phyloP scores from a whole-genome alignment of 2,329 filamentous ascomycete species.

The Fusarium chuoi region DNA sequence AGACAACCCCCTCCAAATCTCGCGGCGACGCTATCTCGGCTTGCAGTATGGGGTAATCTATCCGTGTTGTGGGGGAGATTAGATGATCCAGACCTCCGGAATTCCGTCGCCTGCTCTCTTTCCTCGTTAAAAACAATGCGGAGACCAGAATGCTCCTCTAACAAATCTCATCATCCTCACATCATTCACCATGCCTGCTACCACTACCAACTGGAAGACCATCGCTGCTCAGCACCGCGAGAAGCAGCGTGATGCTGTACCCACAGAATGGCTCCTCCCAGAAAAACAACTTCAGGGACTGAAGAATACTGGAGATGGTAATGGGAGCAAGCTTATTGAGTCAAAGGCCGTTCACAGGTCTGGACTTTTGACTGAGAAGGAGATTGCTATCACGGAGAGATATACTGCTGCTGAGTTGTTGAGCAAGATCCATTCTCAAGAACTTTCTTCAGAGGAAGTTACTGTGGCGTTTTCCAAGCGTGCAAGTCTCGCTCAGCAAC shows the following conservation, averaged over 20 bases:
- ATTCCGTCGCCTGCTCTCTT: not conserved
- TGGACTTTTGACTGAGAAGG: constrained; percentile 18
- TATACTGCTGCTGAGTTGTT: constrained; percentile 30
- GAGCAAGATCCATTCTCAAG: constrained; percentile 7
- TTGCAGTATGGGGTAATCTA: not conserved
- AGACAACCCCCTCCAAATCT: not conserved
- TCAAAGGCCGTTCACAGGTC: constrained; percentile 19
- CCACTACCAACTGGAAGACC: constrained; percentile 25
- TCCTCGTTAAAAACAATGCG: not conserved
- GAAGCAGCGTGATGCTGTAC: constrained; percentile 28
- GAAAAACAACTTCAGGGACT: constrained; percentile 12
- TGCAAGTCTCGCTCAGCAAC: constrained; percentile 37
- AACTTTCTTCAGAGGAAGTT: constrained; percentile 35
- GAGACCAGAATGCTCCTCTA: not conserved
- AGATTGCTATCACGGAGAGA: constrained; percentile 26
- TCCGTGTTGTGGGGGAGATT: constrained; percentile 2
- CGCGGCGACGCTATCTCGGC: not conserved
- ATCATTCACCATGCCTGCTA: constrained; percentile 25
- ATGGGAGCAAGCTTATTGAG: constrained; percentile 25
- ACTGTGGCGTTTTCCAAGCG: constrained; percentile 36
- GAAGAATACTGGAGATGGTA: not conserved
- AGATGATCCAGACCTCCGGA: not conserved
- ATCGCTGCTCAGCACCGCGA: constrained; percentile 32
- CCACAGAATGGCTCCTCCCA: constrained; percentile 22
- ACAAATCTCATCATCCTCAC: not conserved